Evolutionary conservation across 768 basidiomycete species (phyloP).

Genomic region (Lentinus tigrinus): DNA sequence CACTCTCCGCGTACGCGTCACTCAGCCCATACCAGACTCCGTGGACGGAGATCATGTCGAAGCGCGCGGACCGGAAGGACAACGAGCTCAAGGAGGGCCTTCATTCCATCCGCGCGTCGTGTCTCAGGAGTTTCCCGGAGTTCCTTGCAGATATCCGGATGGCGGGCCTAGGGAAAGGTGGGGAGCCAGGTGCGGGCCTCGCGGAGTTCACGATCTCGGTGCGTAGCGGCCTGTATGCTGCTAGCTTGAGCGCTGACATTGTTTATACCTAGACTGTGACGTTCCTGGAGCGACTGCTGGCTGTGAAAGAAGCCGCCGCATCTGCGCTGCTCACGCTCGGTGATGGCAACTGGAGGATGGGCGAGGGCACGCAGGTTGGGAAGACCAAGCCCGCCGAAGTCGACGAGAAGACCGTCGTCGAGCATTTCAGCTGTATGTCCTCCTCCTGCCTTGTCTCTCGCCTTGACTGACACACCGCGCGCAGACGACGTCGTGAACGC

Average conservation of each 20-base stretch:
- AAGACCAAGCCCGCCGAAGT: constrained; percentile 50
- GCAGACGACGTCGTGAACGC: constrained; percentile 77
- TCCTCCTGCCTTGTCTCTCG: not conserved
- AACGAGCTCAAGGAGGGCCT: constrained; percentile 77
- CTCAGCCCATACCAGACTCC: constrained; percentile 54
- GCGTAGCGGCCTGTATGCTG: constrained; percentile 22
- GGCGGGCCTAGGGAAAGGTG: constrained; percentile 52
- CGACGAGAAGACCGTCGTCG: constrained; percentile 60
- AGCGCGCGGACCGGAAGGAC: constrained; percentile 41
- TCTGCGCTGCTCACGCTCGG: constrained; percentile 69
- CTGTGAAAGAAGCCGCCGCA: constrained; percentile 65
- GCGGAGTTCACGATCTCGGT: constrained; percentile 60
- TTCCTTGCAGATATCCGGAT: constrained; percentile 77
- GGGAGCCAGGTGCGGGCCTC: constrained; percentile 63
- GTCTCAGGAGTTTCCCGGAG: constrained; percentile 82
- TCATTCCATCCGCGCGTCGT: constrained; percentile 61
- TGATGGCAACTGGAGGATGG: constrained; percentile 93
- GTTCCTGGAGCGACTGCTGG: constrained; percentile 69
- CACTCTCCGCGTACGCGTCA: constrained; percentile 65
- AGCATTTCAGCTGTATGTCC: constrained; percentile 72
- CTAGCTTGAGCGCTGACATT: not conserved
- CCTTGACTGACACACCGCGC: not conserved
- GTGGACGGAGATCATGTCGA: constrained; percentile 66
- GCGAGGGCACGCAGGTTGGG: constrained; percentile 70
- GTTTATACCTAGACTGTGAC: constrained; percentile 49